Percentiles rank a stretch among this genome's conserved stretches.
These are phyloP conservation scores for Teratosphaeria nubilosa DNA, from an alignment of 2,329 filamentous ascomycete genomes.

Conservation along the genomic window DNA sequence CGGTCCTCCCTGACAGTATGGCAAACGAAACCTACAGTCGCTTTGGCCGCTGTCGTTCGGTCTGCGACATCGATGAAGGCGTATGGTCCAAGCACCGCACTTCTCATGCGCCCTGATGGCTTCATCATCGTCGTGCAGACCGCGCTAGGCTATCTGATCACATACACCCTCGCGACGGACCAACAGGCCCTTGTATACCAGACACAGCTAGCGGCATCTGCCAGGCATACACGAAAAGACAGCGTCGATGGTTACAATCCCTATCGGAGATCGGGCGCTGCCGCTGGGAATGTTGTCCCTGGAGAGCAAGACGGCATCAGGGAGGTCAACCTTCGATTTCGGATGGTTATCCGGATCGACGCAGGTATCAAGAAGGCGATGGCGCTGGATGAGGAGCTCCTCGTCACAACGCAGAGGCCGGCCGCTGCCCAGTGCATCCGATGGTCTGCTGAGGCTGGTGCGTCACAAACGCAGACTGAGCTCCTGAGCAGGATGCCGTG, in stretches of 20 bases:
- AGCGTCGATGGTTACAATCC: constrained; percentile 29
- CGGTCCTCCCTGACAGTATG: constrained; percentile 79
- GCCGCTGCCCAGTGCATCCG: constrained; percentile 93
- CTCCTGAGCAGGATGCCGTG: constrained; percentile 78
- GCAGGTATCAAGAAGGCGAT: constrained; percentile 82
- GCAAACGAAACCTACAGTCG: constrained; percentile 88
- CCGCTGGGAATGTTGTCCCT: constrained; percentile 44
- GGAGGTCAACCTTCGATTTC: constrained; percentile 83
- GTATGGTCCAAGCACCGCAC: constrained; percentile 75
- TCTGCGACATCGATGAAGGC: constrained; percentile 68
- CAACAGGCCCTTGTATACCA: constrained; percentile 75
- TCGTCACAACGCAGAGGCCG: constrained; percentile 85
- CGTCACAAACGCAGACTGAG: constrained; percentile 82
- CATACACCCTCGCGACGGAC: constrained; percentile 83
- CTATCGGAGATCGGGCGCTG: constrained; percentile 11
- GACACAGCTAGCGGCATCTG: constrained; percentile 58
- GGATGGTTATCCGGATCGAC: constrained; percentile 97
- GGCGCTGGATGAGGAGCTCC: constrained; percentile 81
- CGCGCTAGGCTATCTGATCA: constrained; percentile 76
- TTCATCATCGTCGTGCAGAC: constrained; percentile 89
- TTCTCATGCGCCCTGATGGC: constrained; percentile 82
- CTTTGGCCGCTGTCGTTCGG: constrained; percentile 75
- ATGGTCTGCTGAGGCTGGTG: constrained; percentile 76
- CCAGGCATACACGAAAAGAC: constrained; percentile 39
- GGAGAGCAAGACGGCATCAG: constrained; percentile 74